Evolutionary conservation across 2,329 filamentous ascomycete species (phyloP), one percentile per base, ranked within the genome.

Genomic region (Drechmeria coniospora): DNA sequence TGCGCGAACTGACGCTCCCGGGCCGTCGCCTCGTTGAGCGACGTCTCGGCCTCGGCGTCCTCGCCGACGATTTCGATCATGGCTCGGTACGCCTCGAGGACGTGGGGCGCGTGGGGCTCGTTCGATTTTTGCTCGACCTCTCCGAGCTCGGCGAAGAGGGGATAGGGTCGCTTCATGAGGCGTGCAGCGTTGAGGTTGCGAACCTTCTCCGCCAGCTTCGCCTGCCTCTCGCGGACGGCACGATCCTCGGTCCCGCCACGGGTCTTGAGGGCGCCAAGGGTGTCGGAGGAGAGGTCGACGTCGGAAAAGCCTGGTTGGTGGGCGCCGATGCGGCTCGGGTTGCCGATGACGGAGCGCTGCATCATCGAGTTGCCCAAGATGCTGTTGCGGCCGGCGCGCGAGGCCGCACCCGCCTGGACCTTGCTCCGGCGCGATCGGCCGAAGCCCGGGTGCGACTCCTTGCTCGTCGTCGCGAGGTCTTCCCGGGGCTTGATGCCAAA

Each of bases 311-410:
- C 65, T 18, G 67, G 47, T 29, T 68, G 56, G 36, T 83, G 72
- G 11, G 65, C 57, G 18, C 77, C 74, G 32, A 79, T 70, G 35
- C 68, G 66, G 41, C 69, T 77, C 9, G 83, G 74, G 15, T 75
- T 74, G 25, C 87, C 87, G 48, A 95, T 90, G 29, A 94, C 79
- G 8, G 87, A 93, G 41, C 77, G 80, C 32, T 79, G 75, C 43
- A 92, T 61, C 28, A 64, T 71, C 9, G 82, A 82, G 32, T 62
- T 61, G 29, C 65, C 67, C 31, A 71, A 38, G 13, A 54, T 44
- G 34, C 52, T 57, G 36, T 38, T 47, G 22, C 72, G 64, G 19
- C 74, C 75, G 48, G 47, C 43, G 15, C 50, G 50, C 12, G 72
- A 57, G n/a, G n/a, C n/a, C 45, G 73, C 75, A 36, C 62, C 59